Base-by-base conservation (phyloP, 1,284 basidiomycete species). In the Peniophora sp. region DNA sequence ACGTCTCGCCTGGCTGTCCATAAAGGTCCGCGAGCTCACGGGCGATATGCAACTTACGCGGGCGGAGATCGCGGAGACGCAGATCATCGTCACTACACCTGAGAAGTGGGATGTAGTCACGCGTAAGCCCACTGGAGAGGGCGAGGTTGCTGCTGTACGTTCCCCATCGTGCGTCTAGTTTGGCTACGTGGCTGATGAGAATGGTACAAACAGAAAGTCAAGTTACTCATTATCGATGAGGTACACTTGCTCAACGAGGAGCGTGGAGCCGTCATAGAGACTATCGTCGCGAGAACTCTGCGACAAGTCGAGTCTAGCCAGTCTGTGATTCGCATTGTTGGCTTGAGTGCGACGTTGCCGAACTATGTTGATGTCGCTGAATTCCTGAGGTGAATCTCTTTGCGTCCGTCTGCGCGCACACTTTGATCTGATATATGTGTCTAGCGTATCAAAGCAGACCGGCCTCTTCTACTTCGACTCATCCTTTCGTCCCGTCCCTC, bases 31-130 rank as follows among this genome's bases (percentile, higher is more conserved):
- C 51, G 97, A 99, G 67, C 71, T 99, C 52, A 99, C 97, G 3
- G 90, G 97, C 67, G 97, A 99, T 64, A 99, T 99, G 95, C 97
- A 99, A 65, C 70, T 99, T 64, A 96, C 97, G 2, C 88, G 90
- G 62, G 79, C 85, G 27, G 96, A 99, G 68, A 96, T 99, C 54
- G 87, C 87, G 2, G 87, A 92, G 65, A 99, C 97, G 14, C 97
- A 99, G 64, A 90, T 99, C 52, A 98, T 99, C 55, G 94, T 99
- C 11, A 99, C 97, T 0, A 99, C 97, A 1, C 97, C 97, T 0
- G 97, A 99, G 65, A 99, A 99, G 68, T 99, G 97, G 97, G 97
- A 99, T 60, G 97, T 99, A 0, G 97, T 99, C 1, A 99, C 97
- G 6, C 78, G 97, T 54, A 99, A 97, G 65, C 94, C 96, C 0